Evolutionary conservation across 2,329 filamentous ascomycete species (phyloP).

Genomic region (Paecilomyces variotii): DNA sequence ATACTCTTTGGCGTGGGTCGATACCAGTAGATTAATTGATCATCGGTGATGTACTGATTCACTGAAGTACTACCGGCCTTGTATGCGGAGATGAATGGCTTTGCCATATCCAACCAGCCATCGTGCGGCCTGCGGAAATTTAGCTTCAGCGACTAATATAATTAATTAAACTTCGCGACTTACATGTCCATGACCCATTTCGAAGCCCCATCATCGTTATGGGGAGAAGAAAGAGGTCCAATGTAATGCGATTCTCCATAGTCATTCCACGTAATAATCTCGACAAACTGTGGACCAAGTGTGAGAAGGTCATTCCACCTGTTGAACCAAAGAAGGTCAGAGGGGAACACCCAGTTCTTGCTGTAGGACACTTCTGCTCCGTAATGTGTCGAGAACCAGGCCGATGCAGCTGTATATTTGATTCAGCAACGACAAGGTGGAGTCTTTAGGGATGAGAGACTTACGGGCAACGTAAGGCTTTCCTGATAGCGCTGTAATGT

Average conservation of each 20-base stretch:
- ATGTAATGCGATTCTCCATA: constrained; percentile 51
- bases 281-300: constrained; percentile 42
- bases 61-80: constrained; percentile 36
- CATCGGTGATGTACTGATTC: constrained; percentile 35
- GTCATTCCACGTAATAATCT: constrained; percentile 44
- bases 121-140: constrained; percentile 36
- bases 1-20: constrained; percentile 41
- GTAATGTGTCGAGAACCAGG: constrained; percentile 48
- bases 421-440: neutral
- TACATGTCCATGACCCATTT: constrained; percentile 46
- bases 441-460: constrained; percentile 10
- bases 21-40: constrained; percentile 51
- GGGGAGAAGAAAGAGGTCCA: constrained; percentile 38
- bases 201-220: constrained; percentile 32
- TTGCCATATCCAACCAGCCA: constrained; percentile 47
- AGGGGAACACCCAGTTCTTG: constrained; percentile 47
- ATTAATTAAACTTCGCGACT: constrained; percentile 6
- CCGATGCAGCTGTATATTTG: constrained; percentile 31
- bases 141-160: neutral
- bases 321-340: constrained; percentile 37
- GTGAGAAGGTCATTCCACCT: constrained; percentile 37
- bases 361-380: constrained; percentile 38
- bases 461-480: constrained; percentile 44
- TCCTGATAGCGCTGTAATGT: constrained; percentile 21
- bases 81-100: constrained; percentile 47